These are phyloP conservation scores for Incumbomyces delicatus DNA, from an alignment of 2,329 filamentous ascomycete genomes.

Conservation along the genomic window DNA sequence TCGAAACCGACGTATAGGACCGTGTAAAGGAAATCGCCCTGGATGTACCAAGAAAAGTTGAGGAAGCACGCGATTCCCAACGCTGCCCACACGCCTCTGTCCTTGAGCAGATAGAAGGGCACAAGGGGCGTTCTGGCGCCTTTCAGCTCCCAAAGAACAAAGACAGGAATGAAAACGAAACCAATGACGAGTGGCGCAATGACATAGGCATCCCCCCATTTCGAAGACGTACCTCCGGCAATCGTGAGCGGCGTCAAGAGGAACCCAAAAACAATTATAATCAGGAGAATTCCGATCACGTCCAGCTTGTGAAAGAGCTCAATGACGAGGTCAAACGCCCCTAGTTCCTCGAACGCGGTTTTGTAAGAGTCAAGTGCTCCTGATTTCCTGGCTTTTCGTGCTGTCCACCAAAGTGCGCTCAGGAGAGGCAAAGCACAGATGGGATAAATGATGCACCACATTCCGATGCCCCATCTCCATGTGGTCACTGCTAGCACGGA, in stretches of 20 bases:
- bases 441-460: conserved; percentile 55
- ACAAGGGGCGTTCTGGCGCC: conserved; percentile 43
- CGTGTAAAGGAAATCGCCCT: conserved; percentile 56
- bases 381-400: conserved; percentile 43
- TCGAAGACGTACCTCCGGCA: conserved; percentile 39
- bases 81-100: conserved; percentile 55
- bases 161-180: conserved; percentile 39
- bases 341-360: conserved; percentile 35
- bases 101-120: conserved; percentile 52
- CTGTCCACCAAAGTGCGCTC: conserved; percentile 41
- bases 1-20: conserved; percentile 53
- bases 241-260: conserved; percentile 50
- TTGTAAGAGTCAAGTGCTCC: conserved; percentile 39
- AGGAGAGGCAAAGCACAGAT: conserved; percentile 47
- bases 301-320: conserved; percentile 51
- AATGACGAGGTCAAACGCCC: conserved; percentile 26
- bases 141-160: conserved; percentile 46
- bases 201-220: conserved; percentile 44
- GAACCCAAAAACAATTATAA: conserved; percentile 43
- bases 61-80: conserved; percentile 49
- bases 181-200: conserved; percentile 45
- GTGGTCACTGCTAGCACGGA: conserved; percentile 41
- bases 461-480: conserved; percentile 56
- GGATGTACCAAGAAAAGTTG: conserved; percentile 53
- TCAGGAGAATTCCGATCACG: conserved; percentile 42